Conservation (phyloP, 441 rosid genomes). For the Croton laevigatus region DNA sequence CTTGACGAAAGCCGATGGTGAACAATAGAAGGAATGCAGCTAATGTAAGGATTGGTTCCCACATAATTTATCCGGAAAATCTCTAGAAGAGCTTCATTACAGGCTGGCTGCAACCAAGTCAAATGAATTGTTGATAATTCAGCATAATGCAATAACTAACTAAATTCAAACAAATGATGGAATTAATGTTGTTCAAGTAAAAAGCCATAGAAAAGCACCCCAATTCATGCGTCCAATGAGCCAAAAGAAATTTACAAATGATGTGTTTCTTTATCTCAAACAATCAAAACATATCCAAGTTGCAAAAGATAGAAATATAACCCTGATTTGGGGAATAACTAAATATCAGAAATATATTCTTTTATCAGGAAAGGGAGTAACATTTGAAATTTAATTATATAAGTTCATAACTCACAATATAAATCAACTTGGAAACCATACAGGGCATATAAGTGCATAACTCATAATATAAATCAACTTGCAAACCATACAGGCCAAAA, state of each 20-base stretch:
- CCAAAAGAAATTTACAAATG: background rate
- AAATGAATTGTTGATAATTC: conserved; percentile 17
- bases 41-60: conserved; percentile 73
- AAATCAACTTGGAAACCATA: background rate
- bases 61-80: conserved; percentile 70
- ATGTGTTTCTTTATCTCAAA: background rate
- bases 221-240: background rate
- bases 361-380: conserved; percentile 4
- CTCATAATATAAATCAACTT: too few relatives aligned
- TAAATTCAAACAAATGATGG: conserved; percentile 2
- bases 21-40: conserved; percentile 68
- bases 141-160: conserved; percentile 7
- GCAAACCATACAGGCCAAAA: background rate
- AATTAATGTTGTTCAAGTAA: background rate
- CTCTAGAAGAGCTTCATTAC: conserved; percentile 80
- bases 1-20: conserved; percentile 87
- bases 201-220: background rate
- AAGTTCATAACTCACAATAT: too few relatives aligned
- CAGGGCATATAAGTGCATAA: too few relatives aligned
- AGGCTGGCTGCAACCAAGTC: conserved; percentile 59
- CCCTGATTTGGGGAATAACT: background rate
- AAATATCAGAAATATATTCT: background rate
- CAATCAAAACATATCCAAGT: background rate
- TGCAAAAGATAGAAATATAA: background rate
- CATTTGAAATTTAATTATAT: too few relatives aligned